phyloP scores from a whole-genome alignment of 2,329 filamentous ascomycete genomes.

The Zymoseptoria ardabiliae region DNA sequence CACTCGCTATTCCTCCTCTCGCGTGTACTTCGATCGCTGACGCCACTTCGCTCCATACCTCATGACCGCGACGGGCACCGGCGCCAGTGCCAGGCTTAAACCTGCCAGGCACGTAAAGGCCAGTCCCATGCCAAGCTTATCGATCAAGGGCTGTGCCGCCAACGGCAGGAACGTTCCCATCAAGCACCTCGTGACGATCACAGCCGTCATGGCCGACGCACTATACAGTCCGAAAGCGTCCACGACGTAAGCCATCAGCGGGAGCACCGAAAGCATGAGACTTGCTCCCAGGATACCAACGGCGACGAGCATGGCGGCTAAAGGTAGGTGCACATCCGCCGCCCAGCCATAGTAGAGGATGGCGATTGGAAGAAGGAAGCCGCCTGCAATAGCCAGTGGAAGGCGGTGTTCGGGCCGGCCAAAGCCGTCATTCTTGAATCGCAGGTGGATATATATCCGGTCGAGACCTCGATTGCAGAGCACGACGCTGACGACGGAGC shows the following conservation, averaged over 20 bases:
- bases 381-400: constrained; percentile 49
- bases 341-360: constrained; percentile 54
- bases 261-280: constrained; percentile 38
- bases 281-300: constrained; percentile 45
- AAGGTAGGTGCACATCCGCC: constrained; percentile 43
- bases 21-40: constrained; percentile 22
- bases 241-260: constrained; percentile 40
- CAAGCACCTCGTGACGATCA: constrained; percentile 37
- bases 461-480: constrained; percentile 33
- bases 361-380: constrained; percentile 45
- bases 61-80: constrained; percentile 23
- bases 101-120: constrained; percentile 26
- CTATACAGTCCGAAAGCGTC: constrained; percentile 41
- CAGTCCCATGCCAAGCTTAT: constrained; percentile 36
- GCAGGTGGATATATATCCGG: constrained; percentile 28
- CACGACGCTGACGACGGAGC: constrained; percentile 34
- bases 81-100: constrained; percentile 18
- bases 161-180: constrained; percentile 41
- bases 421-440: constrained; percentile 21
- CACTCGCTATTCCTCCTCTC: constrained; percentile 4
- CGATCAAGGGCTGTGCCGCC: constrained; percentile 37
- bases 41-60: constrained; percentile 22
- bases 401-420: constrained; percentile 54
- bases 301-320: constrained; percentile 51
- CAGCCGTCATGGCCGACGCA: constrained; percentile 39